Evolutionary conservation across 495 filamentous ascomycete genomes (phyloP).

Genomic region (Cercophora sp.): DNA sequence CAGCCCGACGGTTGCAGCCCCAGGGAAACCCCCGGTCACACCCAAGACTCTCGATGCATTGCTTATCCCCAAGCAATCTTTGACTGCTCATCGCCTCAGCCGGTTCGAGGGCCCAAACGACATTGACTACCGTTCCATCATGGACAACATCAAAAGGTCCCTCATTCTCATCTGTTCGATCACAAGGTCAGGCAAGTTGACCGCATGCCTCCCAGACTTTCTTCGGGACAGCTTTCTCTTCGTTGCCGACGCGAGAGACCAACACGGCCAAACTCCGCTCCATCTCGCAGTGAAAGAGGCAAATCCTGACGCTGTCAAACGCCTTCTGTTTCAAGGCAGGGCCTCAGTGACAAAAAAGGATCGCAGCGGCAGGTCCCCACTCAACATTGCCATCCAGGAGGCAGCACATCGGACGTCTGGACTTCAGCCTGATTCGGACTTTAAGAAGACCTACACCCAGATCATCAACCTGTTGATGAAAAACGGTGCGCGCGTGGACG

Average conservation of each 20-base stretch:
- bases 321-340: conserved; percentile 9
- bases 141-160: conserved; percentile 10
- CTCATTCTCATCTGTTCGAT: conserved; percentile 7
- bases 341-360: conserved; percentile 13
- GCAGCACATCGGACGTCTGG: conserved; percentile 7
- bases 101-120: conserved; percentile 16
- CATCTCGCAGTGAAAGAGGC: conserved; percentile 10
- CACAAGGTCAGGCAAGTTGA: conserved; percentile 1
- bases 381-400: conserved; percentile 12
- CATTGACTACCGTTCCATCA: conserved; percentile 14
- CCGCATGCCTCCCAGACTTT: conserved; percentile 3
- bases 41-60: background rate
- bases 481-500: conserved; percentile 9
- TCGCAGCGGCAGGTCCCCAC: conserved; percentile 6
- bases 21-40: conserved; percentile 3
- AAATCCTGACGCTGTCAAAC: conserved; percentile 9
- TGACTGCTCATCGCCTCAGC: conserved; percentile 15
- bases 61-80: conserved; percentile 9
- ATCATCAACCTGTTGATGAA: conserved; percentile 15
- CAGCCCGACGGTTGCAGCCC: background rate
- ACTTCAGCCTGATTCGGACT: too few relatives aligned
- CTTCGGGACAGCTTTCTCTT: conserved; percentile 3
- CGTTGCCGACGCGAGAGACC: conserved; percentile 11
- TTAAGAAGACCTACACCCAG: conserved; percentile 10
- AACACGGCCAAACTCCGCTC: conserved; percentile 5